Conservation (phyloP, 208 protist genomes). For the Wallacemonas collosoma region DNA sequence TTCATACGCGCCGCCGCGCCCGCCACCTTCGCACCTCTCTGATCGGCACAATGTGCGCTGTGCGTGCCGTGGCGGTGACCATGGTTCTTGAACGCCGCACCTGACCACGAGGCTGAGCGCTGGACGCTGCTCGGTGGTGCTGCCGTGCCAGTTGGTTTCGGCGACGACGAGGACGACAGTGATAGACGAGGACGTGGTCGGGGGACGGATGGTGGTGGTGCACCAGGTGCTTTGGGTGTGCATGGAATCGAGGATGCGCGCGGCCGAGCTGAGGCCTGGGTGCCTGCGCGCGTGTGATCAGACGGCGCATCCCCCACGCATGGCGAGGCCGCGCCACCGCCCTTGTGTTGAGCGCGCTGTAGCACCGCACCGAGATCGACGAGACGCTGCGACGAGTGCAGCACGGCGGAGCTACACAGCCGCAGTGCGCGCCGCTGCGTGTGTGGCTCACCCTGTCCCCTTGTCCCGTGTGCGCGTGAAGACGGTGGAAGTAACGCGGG, state of each 20-base stretch:
- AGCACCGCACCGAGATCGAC: conserved; percentile 2
- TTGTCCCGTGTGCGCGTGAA: not conserved
- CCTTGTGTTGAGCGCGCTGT: not conserved
- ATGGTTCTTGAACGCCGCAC: not conserved
- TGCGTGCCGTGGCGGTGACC: not conserved
- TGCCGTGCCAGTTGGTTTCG: not conserved
- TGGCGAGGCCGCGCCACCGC: not conserved
- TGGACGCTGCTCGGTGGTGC: not conserved
- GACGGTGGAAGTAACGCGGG: not conserved
- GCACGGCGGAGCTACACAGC: not conserved
- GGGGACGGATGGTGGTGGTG: not conserved
- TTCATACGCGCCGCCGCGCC: too few relatives aligned
- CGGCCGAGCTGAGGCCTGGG: not conserved
- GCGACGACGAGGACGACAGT: not conserved
- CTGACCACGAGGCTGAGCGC: not conserved
- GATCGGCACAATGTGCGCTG: not conserved
- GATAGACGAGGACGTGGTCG: too few relatives aligned
- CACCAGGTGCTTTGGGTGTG: not conserved
- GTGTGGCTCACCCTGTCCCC: not conserved
- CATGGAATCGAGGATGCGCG: not conserved
- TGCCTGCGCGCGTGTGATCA: not conserved
- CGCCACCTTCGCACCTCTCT: not conserved
- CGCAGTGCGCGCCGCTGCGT: not conserved
- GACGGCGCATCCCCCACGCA: not conserved
- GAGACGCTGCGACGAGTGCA: conserved; percentile 7